Base-by-base conservation (phyloP, 495 filamentous ascomycete genomes). In the Xylaria bambusicola region DNA sequence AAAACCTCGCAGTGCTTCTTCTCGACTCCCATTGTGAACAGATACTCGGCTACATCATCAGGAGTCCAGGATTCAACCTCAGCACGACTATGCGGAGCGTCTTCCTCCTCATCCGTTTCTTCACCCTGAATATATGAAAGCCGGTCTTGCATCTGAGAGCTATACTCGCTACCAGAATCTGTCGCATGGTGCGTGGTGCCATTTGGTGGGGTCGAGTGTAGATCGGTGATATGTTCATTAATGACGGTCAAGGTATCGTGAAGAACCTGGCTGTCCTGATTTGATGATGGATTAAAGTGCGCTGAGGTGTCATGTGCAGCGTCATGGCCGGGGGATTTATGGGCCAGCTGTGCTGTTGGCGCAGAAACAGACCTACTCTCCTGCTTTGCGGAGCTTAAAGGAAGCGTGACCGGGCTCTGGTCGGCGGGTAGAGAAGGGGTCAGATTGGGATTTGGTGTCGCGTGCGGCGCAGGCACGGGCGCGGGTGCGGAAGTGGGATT, bases 241-340 rank as follows among this genome's bases (percentile, higher is more conserved):
- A 99, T 99, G 31, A 98, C 95, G 65, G 91, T 96, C 57, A 99
- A 74, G 0, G 95, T 98, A 68, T 99, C 93, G 68, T 96, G 92
- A 80, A 99, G 90, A 24, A 98, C 93, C 2, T 92, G 90, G 67
- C 90, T 93, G 56, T 79, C 80, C 67, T 75, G 76, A 56, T 72
- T 78, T 3, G 48, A 53, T n/a, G 59, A 62, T 13, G 56, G 50
- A 70, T 69, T 72, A 26, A 72, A 62, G 6, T 72, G 73, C 31
- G 61, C 53, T 17, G 59, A 12, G 21, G 47, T 26, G 17, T 64
- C 61, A 12, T 52, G 66, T 21, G 31, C 42, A 7, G 58, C 36
- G 24, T 53, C 54, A 27, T 68, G 68, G 6, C 50, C 8, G 51
- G 63, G 58, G 41, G 57, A 48, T 54, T 66, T 70, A 45, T 53